Conservation (phyloP, 768 basidiomycete species). For the Xerocomellus chrysenteron region DNA sequence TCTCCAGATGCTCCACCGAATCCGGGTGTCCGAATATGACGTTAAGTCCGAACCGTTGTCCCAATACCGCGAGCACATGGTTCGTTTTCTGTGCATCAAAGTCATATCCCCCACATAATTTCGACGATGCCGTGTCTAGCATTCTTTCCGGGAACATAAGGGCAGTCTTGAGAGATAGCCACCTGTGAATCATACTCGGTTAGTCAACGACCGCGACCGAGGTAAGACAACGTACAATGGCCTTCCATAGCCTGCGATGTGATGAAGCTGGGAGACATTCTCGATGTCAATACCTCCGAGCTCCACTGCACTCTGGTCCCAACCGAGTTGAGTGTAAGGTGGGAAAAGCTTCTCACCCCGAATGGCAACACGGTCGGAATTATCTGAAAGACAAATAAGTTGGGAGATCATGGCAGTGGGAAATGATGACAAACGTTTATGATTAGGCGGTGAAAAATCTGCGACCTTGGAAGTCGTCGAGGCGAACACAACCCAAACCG, state of each 20-base stretch:
- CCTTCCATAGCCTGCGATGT: background rate
- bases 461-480: constrained; percentile 14
- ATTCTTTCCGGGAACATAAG: background rate
- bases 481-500: constrained; percentile 16
- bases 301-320: constrained; percentile 12
- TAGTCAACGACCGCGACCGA: background rate
- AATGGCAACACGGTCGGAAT: background rate
- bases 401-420: no score
- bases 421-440: background rate
- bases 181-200: background rate
- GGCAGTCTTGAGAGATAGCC: constrained; percentile 3
- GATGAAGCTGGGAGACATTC: background rate
- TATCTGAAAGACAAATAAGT: background rate
- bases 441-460: constrained; percentile 3
- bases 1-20: constrained; percentile 1
- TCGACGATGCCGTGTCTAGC: background rate
- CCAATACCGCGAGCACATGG: constrained; percentile 1
- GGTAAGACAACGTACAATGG: background rate
- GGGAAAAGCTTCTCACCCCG: background rate
- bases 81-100: background rate
- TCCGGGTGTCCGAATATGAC: constrained; percentile 2
- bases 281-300: background rate
- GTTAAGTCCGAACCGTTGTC: constrained; percentile 4
- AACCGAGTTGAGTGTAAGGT: constrained; percentile 11
- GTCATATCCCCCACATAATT: background rate